A percentile compares a stretch with the other conserved stretches of the same genome.
phyloP scores from a whole-genome alignment of 108 stramenopile species.

The Skeletonema costatum region DNA sequence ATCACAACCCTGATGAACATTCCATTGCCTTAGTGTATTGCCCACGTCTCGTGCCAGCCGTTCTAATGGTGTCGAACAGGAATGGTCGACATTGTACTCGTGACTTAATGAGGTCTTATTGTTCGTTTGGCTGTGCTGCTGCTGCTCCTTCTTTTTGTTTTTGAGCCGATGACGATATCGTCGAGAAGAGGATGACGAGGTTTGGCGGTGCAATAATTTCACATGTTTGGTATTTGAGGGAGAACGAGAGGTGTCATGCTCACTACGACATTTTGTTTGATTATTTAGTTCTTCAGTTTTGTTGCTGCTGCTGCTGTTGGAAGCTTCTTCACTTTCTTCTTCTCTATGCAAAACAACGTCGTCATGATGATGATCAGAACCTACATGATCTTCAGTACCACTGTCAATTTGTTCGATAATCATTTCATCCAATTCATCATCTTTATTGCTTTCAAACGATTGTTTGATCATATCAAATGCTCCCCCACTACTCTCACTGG shows the following conservation, averaged over 20 bases:
- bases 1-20: slow-evolving; percentile 77
- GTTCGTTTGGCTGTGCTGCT: not conserved
- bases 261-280: not conserved
- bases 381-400: not conserved
- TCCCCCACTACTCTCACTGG: not conserved
- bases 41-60: slow-evolving; percentile 82
- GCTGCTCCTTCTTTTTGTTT: not conserved
- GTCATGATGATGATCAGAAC: no score
- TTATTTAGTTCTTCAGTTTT: not conserved
- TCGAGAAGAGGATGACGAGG: not conserved
- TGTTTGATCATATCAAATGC: not conserved
- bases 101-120: slow-evolving; percentile 1
- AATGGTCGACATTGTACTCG: slow-evolving; percentile 90
- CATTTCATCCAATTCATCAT: not conserved
- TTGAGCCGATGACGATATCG: not conserved
- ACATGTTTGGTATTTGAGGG: not conserved
- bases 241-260: not conserved
- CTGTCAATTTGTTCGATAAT: not conserved
- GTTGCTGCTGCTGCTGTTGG: not conserved
- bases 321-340: not conserved
- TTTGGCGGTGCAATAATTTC: not conserved
- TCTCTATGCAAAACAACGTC: not conserved
- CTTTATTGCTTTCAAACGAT: not conserved
- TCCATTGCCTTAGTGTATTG: slow-evolving; percentile 73
- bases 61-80: slow-evolving; percentile 82